Evolutionary conservation across 352 stramenopile genomes (phyloP), one percentile per base, ranked within the genome.

Genomic region (Globisporangium carolinianum): DNA sequence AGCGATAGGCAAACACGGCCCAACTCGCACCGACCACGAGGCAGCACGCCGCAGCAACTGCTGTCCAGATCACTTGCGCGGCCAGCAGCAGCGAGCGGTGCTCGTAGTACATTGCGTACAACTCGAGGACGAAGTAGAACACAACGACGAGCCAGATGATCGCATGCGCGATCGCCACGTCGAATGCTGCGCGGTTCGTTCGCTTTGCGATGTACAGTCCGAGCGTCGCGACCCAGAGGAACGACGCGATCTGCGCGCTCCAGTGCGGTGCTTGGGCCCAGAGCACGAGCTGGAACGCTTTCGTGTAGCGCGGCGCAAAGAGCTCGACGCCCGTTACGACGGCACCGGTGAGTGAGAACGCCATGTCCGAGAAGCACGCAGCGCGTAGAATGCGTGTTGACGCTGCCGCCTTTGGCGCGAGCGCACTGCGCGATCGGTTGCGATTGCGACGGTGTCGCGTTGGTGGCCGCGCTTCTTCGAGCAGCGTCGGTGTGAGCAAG

Each of bases 131-230:
- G 69, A 72, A 91, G 59, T 87, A 94, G 36, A 94, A 83, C 6
- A 91, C 67, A 1, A 87, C 69, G 17, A 86, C 51, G 63, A 89
- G 75, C 83, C 83, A 94, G 38, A 94, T 89, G 50, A 91, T 67
- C 1, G 75, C 74, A 55, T 94, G 84, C 0, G 79, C 75, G 57
- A 91, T 88, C 12, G 72, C 72, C 18, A 94, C 79, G 50, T 90
- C 77, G 52, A 94, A 91, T 24, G 62, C 69, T 39, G 73, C 61
- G 39, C 76, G 65, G 43, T 85, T 71, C 15, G 65, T 60, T 43
- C 69, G 65, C 63, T 83, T 84, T 53, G 75, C 77, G 61, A 94
- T 91, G 67, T 94, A 94, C 18, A 92, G 51, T 1, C 72, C 82
- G 36, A 94, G 67, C 35, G 73, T 78, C 14, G 71, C 76, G 48